phyloP scores from a whole-genome alignment of 1,284 basidiomycete species.

The Cryptococcus sp. region DNA sequence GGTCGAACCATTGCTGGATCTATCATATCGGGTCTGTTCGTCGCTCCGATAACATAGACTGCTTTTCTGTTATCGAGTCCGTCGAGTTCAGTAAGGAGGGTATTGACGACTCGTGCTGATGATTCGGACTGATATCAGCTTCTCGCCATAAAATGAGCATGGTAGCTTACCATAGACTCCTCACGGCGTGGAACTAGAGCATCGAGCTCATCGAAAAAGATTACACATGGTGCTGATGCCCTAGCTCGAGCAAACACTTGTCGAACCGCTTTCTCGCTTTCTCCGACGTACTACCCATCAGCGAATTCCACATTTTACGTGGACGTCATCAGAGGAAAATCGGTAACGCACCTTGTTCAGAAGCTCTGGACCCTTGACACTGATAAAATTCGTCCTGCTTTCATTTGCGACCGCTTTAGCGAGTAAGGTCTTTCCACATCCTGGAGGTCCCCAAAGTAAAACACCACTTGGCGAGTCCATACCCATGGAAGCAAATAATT shows the following conservation, averaged over 20 bases:
- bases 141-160: background rate
- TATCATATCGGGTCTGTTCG: conserved; percentile 98
- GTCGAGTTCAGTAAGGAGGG: conserved; percentile 91
- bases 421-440: conserved; percentile 91
- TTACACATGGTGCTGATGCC: conserved; percentile 93
- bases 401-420: conserved; percentile 98
- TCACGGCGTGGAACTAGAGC: conserved; percentile 91
- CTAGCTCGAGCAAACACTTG: conserved; percentile 98
- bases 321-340: background rate
- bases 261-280: conserved; percentile 90
- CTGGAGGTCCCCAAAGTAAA: conserved; percentile 95
- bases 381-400: conserved; percentile 90
- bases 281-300: conserved; percentile 78
- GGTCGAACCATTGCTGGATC: conserved; percentile 98
- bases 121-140: conserved; percentile 70
- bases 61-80: conserved; percentile 84
- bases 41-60: conserved; percentile 95
- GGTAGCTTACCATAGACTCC: conserved; percentile 69
- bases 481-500: conserved; percentile 80
- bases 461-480: conserved; percentile 86
- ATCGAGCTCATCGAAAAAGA: conserved; percentile 99
- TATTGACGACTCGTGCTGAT: conserved; percentile 95
- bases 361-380: conserved; percentile 93
- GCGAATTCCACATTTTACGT: background rate
- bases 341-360: conserved; percentile 84